A percentile compares a stretch with the other conserved stretches of the same genome.
Evolutionary conservation across 129 eudicot species (phyloP).

Genomic region (Flaveria robusta): DNA sequence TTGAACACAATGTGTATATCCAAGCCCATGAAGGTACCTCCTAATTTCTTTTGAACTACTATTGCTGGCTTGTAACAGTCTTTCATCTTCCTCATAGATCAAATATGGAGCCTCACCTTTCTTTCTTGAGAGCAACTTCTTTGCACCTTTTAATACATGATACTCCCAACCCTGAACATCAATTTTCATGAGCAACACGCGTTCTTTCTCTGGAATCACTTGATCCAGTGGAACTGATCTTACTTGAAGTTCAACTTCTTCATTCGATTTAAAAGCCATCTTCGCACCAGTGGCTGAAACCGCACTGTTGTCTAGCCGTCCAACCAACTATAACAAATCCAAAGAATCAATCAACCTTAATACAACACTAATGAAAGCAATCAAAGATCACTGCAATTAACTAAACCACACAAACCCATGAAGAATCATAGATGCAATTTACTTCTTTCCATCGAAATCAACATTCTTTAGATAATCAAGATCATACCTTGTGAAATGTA

Average conservation of each 20-base stretch:
- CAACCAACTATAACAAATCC: constrained; percentile 63
- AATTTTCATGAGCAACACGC: constrained; percentile 64
- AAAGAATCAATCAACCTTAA: not conserved
- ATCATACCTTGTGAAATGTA: constrained; percentile 76
- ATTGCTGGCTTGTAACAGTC: constrained; percentile 40
- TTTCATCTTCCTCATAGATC: constrained; percentile 92
- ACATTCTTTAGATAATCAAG: not conserved
- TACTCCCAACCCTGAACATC: constrained; percentile 98
- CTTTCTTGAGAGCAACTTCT: constrained; percentile 70
- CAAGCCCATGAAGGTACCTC: constrained; percentile 60
- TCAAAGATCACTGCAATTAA: too few species aligned
- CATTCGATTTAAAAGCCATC: constrained; percentile 88
- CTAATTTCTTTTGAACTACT: constrained; percentile 69
- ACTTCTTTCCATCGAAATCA: too few species aligned
- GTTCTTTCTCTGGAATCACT: constrained; percentile 62
- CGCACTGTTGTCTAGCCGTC: constrained; percentile 96
- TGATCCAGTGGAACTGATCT: constrained; percentile 53
- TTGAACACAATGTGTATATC: constrained; percentile 67
- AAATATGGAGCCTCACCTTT: constrained; percentile 84
- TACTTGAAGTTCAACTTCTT: constrained; percentile 71
- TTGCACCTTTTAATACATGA: constrained; percentile 77
- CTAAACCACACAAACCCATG: too few species aligned
- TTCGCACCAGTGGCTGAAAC: constrained; percentile 91
- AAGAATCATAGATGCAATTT: too few species aligned
- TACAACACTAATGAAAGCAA: not conserved